Percentiles rank a stretch among this genome's conserved stretches.
Evolutionary conservation across 73 alveolate genomes (phyloP).

Genomic region (Paramecium caudatum): DNA sequence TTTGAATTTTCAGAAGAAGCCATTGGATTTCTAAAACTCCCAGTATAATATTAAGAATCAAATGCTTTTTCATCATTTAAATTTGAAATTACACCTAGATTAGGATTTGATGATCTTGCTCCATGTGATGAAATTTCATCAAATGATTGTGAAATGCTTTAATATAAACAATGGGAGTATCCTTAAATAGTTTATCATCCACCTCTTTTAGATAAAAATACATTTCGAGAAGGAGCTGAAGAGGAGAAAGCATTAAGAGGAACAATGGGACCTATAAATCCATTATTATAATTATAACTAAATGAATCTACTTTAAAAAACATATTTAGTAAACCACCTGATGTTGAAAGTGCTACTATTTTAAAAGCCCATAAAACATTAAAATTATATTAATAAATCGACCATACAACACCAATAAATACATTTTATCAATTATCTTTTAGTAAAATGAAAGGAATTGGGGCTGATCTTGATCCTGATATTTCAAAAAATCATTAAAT

Average conservation of each 20-base stretch:
- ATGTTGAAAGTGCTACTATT: constrained; percentile 33
- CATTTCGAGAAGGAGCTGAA: constrained; percentile 73
- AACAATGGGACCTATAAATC: constrained; percentile 52
- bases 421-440: constrained; percentile 29
- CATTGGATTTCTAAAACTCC: constrained; percentile 52
- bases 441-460: constrained; percentile 37
- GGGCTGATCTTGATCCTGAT: constrained; percentile 74
- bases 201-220: constrained; percentile 48
- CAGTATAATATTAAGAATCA: constrained; percentile 68
- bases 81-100: constrained; percentile 62
- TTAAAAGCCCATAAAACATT: constrained; percentile 68
- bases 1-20: constrained; percentile 65
- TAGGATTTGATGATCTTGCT: constrained; percentile 75
- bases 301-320: constrained; percentile 59
- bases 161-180: constrained; percentile 72
- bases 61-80: constrained; percentile 68
- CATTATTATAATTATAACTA: constrained; percentile 1
- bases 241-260: constrained; percentile 75
- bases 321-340: constrained; percentile 43
- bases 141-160: constrained; percentile 73
- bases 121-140: constrained; percentile 64
- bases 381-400: constrained; percentile 20
- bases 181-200: constrained; percentile 73
- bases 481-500: constrained; percentile 18
- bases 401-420: constrained; percentile 55